Evolutionary conservation across 1,284 basidiomycete genomes (phyloP).

Genomic region (Papiliotrema nemorosa): DNA sequence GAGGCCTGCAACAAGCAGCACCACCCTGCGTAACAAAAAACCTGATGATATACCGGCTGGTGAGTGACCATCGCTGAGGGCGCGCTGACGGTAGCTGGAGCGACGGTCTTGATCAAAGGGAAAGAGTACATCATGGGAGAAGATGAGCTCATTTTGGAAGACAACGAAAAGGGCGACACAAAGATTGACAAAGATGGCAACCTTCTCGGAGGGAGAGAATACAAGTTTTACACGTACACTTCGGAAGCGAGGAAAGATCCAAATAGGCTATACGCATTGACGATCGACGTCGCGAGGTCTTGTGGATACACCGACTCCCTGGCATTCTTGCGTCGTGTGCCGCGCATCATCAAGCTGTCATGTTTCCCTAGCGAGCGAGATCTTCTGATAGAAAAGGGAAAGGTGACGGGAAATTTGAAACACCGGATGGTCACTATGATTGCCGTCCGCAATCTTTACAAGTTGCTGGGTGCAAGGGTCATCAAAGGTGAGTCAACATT

Average conservation of each 20-base stretch:
- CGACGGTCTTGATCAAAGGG: conserved; percentile 57
- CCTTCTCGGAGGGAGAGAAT: conserved; percentile 78
- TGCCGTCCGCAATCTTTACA: conserved; percentile 87
- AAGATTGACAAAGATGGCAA: conserved; percentile 86
- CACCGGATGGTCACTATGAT: conserved; percentile 91
- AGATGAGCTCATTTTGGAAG: conserved; percentile 80
- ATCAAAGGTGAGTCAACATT: conserved; percentile 63
- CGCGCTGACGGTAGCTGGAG: no score
- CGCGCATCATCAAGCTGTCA: conserved; percentile 81
- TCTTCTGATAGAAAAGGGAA: conserved; percentile 78
- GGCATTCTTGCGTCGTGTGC: conserved; percentile 92
- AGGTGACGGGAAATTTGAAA: conserved; percentile 80
- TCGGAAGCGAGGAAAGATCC: conserved; percentile 73
- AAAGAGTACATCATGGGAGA: conserved; percentile 73
- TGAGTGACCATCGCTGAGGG: conserved; percentile 10
- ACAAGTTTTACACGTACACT: conserved; percentile 82
- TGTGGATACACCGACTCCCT: conserved; percentile 95
- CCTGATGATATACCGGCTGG: conserved; percentile 27
- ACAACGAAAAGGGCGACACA: conserved; percentile 80
- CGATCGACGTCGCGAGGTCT: conserved; percentile 92
- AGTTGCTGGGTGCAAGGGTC: conserved; percentile 88
- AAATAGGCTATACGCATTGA: conserved; percentile 84
- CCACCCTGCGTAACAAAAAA: conserved; percentile 8
- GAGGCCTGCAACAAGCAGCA: not conserved
- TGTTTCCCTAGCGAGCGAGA: conserved; percentile 86